Evolutionary conservation across 179 eudicot species (phyloP), one percentile per base, ranked within the genome.

Genomic region (Patellifolia procumbens): DNA sequence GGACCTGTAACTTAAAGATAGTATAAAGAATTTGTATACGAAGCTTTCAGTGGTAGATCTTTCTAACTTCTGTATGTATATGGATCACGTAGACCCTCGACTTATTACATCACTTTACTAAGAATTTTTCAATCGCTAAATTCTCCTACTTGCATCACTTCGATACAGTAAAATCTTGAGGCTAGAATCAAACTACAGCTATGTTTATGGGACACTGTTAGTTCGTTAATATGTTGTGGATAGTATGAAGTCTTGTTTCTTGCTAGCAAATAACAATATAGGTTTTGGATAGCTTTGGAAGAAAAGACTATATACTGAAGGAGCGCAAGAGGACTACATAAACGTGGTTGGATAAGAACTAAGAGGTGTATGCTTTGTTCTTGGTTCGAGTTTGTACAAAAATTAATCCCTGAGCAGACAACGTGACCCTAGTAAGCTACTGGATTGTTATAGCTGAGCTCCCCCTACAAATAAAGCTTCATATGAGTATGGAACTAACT

Each of bases 201-300:
- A 13, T 51, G 56, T 35, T 1, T n/a, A n/a, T n/a, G 31, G n/a
- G 61, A 17, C 62, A 17, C 7, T 70, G 60, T n/a, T 70, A 31
- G 0, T 39, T 39, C 10, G 28, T 52, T 19, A 31, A 70, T n/a
- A 59, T 34, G 5, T 19, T 49, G 53, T 56, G 26, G 0, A 52
- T 28, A 24, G 13, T 19, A 20, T 70, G 39, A 34, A 70, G 29
- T 70, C 48, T 35, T 13, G 62, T 51, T 31, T 70, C 28, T 17
- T 51, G 45, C 61, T 70, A 52, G 62, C 43, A 51, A 51, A 51
- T 26, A 13, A 70, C n/a, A n/a, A n/a, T n/a, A n/a, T n/a, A n/a
- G n/a, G n/a, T n/a, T n/a, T n/a, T n/a, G n/a, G n/a, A n/a, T n/a
- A 22, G 29, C 19, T 51, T 70, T 32, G 31, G 43, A 3, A 45